Evolutionary conservation across 1,284 basidiomycete species (phyloP), one percentile per base, ranked within the genome.

Genomic region (Trametes sp.): DNA sequence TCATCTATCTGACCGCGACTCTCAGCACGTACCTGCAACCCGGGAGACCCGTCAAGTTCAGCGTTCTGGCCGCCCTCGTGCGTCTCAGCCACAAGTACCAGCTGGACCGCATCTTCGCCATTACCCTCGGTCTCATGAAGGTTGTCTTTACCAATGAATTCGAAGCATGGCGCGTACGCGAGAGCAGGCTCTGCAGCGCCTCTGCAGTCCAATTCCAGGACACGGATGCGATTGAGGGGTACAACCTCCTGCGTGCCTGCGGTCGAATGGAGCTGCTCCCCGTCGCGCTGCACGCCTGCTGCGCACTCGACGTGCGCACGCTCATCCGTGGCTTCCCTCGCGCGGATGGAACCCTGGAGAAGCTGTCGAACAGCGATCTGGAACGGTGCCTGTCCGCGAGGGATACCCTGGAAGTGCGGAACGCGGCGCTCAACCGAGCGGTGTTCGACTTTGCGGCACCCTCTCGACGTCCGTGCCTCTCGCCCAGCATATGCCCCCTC

Each of bases 41-140:
- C 6, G 38, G 38, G 14, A 16, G 28, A 13, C 24, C 28, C 1
- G 21, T 54, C 13, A 7, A 21, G 23, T 60, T 60, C 52, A 21
- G 14, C 23, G 33, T 19, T 11, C 28, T 38, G 11, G 59, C 59
- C 3, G 59, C 59, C 4, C 59, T 60, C 33, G 28, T 54, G 6
- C 59, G 59, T 8, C 48, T 60, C 45, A 36, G 52, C 19, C 45
- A 49, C 14, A 60, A 60, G 10, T 60, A 60, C 35, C 44, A 49
- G 21, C 19, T 54, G 14, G 35, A 19, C 1, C 46, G 45, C 24
- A 42, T 57, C 23, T 29, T 23, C 10, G 35, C 14, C 16, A 16
- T 49, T 2, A 26, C 23, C 26, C n/a, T 49, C 31, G 28, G 13
- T 16, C 41, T 29, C 6, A 50, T 58, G 10, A 28, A 45, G 7